Evolutionary conservation across 2,329 filamentous ascomycete genomes (phyloP).

Genomic region (Talaromyces sp.): DNA sequence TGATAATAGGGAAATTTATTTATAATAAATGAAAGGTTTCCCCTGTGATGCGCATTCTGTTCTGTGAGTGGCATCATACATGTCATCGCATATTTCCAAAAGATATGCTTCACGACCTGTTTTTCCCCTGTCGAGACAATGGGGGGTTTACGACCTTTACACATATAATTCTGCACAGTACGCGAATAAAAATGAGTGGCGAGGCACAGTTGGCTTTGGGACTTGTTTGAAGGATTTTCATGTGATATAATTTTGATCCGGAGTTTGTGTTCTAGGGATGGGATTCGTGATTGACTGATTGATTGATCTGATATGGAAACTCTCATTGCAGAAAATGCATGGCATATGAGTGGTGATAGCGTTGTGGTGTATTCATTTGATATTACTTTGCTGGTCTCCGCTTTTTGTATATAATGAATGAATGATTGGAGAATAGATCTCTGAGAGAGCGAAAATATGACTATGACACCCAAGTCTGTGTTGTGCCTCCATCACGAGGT

Average conservation of each 20-base stretch:
- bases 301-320: conserved; percentile 1
- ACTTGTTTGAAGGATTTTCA: background rate
- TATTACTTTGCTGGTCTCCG: background rate
- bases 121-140: background rate
- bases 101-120: background rate
- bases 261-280: background rate
- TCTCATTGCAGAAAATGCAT: conserved; percentile 8
- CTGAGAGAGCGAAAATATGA: background rate
- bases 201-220: background rate
- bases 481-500: too few species aligned
- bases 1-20: conserved; percentile 20
- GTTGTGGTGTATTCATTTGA: background rate
- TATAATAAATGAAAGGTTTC: background rate
- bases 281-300: background rate
- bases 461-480: too few species aligned
- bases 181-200: background rate
- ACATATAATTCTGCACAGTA: background rate
- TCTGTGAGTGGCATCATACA: background rate
- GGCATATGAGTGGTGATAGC: conserved; percentile 9
- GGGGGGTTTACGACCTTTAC: background rate
- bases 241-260: conserved; percentile 7
- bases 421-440: background rate
- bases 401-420: conserved; percentile 15
- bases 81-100: background rate
- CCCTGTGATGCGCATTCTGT: conserved; percentile 3